These are phyloP conservation scores for Schizochytrium sp. DNA, from an alignment of 108 stramenopile species.

Conservation along the genomic window DNA sequence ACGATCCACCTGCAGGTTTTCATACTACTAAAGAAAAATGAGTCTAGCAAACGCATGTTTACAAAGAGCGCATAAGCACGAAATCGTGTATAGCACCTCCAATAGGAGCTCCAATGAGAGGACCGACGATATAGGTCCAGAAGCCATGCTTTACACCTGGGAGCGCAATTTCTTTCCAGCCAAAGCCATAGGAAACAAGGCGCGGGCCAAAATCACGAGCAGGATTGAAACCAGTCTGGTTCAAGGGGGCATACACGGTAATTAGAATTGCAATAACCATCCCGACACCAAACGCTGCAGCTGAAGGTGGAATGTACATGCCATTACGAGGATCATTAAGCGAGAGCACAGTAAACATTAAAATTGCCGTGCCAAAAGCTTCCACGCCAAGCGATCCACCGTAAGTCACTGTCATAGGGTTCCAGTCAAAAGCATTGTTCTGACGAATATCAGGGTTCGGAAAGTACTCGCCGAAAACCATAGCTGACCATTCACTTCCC, in stretches of 20 bases:
- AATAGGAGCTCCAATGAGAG: slow-evolving; percentile 1
- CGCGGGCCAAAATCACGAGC: slow-evolving; percentile 55
- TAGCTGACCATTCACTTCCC: not conserved
- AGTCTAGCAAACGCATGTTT: no score
- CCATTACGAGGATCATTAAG: not conserved
- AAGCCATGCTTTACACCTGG: not conserved
- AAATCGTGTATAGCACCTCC: not conserved
- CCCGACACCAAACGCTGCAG: not conserved
- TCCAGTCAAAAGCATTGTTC: not conserved
- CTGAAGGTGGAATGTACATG: not conserved
- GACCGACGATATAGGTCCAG: slow-evolving; percentile 48
- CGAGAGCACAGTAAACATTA: not conserved
- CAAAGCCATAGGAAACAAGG: not conserved
- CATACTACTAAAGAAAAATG: no score
- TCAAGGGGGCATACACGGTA: not conserved
- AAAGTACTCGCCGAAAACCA: slow-evolving; percentile 50
- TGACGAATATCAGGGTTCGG: not conserved
- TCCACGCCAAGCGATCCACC: not conserved
- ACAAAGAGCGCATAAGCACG: not conserved
- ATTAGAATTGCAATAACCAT: not conserved
- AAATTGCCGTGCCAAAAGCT: not conserved
- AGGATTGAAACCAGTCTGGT: slow-evolving; percentile 19
- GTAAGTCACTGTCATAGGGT: not conserved
- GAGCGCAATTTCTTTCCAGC: not conserved
- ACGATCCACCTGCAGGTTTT: no score